Evolutionary conservation across 1,284 basidiomycete genomes (phyloP).

Genomic region (Ustanciosporium gigantosporum): DNA sequence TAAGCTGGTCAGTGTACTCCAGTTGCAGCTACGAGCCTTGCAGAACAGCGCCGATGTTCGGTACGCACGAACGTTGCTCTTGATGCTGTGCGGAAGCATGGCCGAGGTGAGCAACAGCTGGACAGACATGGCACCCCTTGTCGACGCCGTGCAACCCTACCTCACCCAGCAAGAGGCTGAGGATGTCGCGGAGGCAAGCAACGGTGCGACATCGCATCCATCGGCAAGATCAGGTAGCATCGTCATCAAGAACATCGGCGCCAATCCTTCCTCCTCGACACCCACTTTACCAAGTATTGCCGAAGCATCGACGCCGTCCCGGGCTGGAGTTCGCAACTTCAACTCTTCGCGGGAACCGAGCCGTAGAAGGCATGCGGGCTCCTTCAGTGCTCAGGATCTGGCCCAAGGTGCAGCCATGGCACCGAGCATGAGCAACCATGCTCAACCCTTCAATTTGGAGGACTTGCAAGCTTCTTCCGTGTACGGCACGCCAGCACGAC

Average conservation of each 20-base stretch:
- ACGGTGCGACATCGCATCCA: background rate
- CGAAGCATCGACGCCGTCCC: constrained; percentile 36
- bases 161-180: constrained; percentile 19
- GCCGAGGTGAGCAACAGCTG: constrained; percentile 87
- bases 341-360: constrained; percentile 20
- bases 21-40: constrained; percentile 75
- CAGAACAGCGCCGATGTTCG: constrained; percentile 77
- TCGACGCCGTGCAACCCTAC: constrained; percentile 68
- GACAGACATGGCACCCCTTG: constrained; percentile 75
- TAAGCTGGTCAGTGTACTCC: constrained; percentile 81
- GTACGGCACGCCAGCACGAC: constrained; percentile 20
- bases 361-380: constrained; percentile 46
- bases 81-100: constrained; percentile 86
- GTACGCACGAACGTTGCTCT: constrained; percentile 81
- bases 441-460: constrained; percentile 33
- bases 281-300: constrained; percentile 49
- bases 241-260: constrained; percentile 12
- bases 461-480: constrained; percentile 29
- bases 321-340: constrained; percentile 18
- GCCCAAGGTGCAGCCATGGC: constrained; percentile 47
- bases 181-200: background rate
- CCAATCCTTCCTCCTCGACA: constrained; percentile 1
- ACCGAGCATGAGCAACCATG: constrained; percentile 17
- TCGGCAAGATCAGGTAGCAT: background rate
- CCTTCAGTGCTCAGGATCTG: constrained; percentile 54